Base-by-base conservation (phyloP, 2,329 filamentous ascomycete species). In the Pezicula radicicola region DNA sequence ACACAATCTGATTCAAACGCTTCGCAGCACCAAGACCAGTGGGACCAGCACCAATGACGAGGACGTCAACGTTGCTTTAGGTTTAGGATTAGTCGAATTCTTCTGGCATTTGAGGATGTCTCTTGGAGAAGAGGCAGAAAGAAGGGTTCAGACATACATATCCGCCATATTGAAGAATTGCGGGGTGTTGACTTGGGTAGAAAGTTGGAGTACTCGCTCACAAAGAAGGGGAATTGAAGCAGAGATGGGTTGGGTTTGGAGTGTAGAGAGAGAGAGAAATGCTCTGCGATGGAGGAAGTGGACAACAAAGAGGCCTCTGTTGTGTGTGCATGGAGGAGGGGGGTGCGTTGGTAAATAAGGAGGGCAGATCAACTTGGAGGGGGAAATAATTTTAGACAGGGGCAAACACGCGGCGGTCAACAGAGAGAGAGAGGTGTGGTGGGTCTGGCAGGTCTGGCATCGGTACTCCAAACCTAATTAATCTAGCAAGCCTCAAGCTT, bases 21-120 rank as follows among this genome's bases (percentile, higher is more conserved):
- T 99, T 99, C 66, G 94, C 94, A 71, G 94, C 94, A 80, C 94
- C 94, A 64, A 97, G 84, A 75, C 94, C 94, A 68, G 94, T 97
- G 66, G 94, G 94, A 70, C 94, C 94, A 75, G 93, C 93, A 70
- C 94, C 94, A 78, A 97, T 97, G 74, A 99, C 86, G 70, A 99
- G 90, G 64, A 99, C 88, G 76, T 99, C 94, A 71, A 97, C 91
- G 68, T 91, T 87, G 73, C 91, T 72, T 13, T 46, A 49, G 65
- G 28, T 7, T 35, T 19, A 15, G 47, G 10, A 15, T 56, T 41
- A 56, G 49, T 45, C 12, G 16, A 49, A 51, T 27, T 39, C 36
- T 6, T 39, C 15, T n/a, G 41, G 12, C 25, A 3, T 10, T 12
- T 13, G 41, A 5, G n/a, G 15, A 39, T 15, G 13, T n/a, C 18